phyloP scores from a whole-genome alignment of 192 early-diverging fungal genomes.

The Chytriomyces confervae region DNA sequence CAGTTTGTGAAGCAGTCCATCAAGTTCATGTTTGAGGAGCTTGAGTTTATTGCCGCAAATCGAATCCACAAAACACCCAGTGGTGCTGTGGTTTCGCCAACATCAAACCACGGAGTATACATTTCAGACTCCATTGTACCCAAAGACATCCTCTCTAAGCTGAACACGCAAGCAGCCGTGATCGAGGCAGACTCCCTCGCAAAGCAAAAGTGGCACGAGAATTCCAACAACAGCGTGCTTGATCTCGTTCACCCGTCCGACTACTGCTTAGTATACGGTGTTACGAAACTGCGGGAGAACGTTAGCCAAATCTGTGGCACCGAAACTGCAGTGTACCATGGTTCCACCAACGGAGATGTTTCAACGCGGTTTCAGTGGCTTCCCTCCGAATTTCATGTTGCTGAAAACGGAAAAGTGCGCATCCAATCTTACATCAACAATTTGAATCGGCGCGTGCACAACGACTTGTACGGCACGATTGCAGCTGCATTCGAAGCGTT shows the following conservation, averaged over 20 bases:
- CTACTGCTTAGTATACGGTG: slow-evolving; percentile 44
- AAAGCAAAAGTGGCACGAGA: slow-evolving; percentile 52
- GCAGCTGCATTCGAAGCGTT: slow-evolving; percentile 56
- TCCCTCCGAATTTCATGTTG: slow-evolving; percentile 67
- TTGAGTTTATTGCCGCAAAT: not conserved
- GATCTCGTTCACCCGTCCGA: slow-evolving; percentile 63
- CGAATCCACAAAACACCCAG: not conserved
- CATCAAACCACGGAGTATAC: slow-evolving; percentile 22
- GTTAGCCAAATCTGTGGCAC: slow-evolving; percentile 17
- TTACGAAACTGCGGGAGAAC: slow-evolving; percentile 7
- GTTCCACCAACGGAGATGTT: slow-evolving; percentile 4
- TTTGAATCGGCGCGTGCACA: slow-evolving; percentile 56
- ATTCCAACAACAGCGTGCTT: too few relatives aligned
- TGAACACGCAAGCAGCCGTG: not conserved
- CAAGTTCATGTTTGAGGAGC: slow-evolving; percentile 12
- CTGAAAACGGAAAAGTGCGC: slow-evolving; percentile 48
- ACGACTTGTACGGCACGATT: slow-evolving; percentile 59
- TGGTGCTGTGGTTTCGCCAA: not conserved
- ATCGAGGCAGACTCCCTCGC: slow-evolving; percentile 26
- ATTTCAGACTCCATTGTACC: slow-evolving; percentile 2
- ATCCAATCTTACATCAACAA: slow-evolving; percentile 79
- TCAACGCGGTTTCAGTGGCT: slow-evolving; percentile 64
- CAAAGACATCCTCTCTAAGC: too few relatives aligned
- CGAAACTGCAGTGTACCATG: not conserved
- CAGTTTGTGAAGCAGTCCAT: too few relatives aligned